phyloP scores from a whole-genome alignment of 768 basidiomycete genomes.

The Russula foetens region DNA sequence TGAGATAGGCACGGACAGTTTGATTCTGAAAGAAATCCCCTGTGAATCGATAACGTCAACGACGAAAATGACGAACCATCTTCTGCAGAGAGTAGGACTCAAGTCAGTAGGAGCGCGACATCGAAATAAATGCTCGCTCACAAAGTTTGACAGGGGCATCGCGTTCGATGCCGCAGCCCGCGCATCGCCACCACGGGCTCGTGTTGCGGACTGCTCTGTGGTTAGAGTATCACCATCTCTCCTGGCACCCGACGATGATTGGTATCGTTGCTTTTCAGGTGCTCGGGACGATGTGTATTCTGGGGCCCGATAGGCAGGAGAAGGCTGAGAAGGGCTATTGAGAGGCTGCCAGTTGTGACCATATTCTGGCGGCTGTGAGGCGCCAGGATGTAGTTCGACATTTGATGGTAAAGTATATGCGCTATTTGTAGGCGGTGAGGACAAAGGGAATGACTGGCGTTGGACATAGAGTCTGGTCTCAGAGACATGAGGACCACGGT shows the following conservation, averaged over 20 bases:
- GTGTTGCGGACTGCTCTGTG: not conserved
- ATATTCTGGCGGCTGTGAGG: too few species aligned
- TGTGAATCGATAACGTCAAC: not conserved
- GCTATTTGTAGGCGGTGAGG: not conserved
- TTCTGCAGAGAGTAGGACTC: not conserved
- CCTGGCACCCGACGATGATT: too few species aligned
- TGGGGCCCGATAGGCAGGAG: too few species aligned
- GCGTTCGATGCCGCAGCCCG: not conserved
- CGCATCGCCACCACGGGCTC: not conserved
- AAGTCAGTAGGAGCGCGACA: not conserved
- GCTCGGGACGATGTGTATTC: too few species aligned
- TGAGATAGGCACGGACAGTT: conserved; percentile 26
- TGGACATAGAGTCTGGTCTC: not conserved
- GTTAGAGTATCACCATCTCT: too few species aligned
- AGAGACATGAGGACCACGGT: not conserved
- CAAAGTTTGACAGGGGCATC: not conserved
- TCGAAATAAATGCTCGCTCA: not conserved
- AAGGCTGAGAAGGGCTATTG: too few species aligned
- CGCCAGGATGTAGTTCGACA: too few species aligned
- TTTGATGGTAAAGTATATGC: too few species aligned
- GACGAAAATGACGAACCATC: not conserved
- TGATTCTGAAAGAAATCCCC: conserved; percentile 19
- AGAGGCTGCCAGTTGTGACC: too few species aligned
- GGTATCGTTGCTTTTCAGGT: too few species aligned
- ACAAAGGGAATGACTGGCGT: not conserved